These are phyloP conservation scores for Tetrahymena thermophila DNA, from an alignment of 73 alveolate species.

Conservation along the genomic window DNA sequence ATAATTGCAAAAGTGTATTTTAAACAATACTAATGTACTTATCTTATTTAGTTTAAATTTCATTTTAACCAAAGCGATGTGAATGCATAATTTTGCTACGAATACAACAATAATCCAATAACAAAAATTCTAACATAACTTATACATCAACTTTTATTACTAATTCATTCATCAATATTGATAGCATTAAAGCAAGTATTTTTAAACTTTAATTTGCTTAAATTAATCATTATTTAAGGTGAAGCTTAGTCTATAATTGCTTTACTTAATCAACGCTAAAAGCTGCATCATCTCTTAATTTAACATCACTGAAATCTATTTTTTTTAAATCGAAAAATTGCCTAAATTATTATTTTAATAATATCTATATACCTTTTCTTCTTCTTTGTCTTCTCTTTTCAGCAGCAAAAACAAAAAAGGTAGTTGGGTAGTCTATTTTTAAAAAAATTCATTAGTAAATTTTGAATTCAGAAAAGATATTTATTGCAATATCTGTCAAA, in stretches of 20 bases:
- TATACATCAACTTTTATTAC: background rate
- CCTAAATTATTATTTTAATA: background rate
- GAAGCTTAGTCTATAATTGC: background rate
- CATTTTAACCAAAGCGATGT: background rate
- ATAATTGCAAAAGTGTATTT: too few species aligned
- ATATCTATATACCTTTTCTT: background rate
- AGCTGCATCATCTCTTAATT: background rate
- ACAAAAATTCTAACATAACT: background rate
- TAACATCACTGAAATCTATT: background rate
- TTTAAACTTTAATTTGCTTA: background rate
- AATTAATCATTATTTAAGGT: background rate
- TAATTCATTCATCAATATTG: background rate
- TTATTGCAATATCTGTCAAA: background rate
- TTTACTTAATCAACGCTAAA: background rate
- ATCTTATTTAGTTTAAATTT: too few species aligned
- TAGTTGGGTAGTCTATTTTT: background rate
- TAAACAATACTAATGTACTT: too few species aligned
- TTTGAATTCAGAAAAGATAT: background rate
- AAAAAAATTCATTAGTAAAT: background rate
- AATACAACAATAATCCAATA: background rate
- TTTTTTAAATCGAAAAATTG: background rate
- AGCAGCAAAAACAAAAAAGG: background rate
- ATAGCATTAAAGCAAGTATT: background rate
- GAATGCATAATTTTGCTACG: background rate
- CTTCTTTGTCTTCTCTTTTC: slow-evolving; percentile 2